Base-by-base conservation (phyloP, 1,284 basidiomycete genomes). In the Tilletia walkeri region DNA sequence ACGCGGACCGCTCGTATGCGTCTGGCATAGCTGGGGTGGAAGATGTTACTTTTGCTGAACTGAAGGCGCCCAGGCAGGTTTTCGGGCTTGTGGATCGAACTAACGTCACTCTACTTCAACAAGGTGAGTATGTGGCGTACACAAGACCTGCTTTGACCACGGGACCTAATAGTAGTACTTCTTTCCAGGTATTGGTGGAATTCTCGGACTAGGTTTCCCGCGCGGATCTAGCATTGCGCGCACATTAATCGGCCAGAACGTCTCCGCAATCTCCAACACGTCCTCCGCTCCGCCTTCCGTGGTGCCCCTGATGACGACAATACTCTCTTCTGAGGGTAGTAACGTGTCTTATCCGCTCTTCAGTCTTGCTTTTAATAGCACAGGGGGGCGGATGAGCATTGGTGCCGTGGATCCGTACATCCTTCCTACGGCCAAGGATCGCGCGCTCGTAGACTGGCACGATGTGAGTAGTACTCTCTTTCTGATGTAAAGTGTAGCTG, bases 151-250 rank as follows among this genome's bases (percentile, higher is more conserved):
- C 24, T 30, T 30, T 30, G 24, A 30, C 24, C 1, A 30, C 24
- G 24, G 24, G 24, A 30, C 24, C 24, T 30, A 30, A 30, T 30
- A 30, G 24, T 30, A 30, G 24, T 30, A 30, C 24, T 30, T 30
- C 24, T 30, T 30, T 30, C 24, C 85, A 71, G 78, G 81, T 20
- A 81, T 85, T 20, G 84, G 84, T 4, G 85, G 85, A 2, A 80
- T 86, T 34, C 59, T 85, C 4, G 85, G 85, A 4, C 70, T 86
- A 1, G 85, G 85, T 6, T 85, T 85, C 69, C 83, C 85, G 0
- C 74, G 85, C 9, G 75, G 76, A 14, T 72, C 70, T 20, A 66
- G 68, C 12, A 73, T 77, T 1, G 56, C 74, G 7, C 65, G 72
- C 3, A 76, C 69, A 39, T 54, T 77, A 4, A 20, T 72, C 2